Percentiles rank a stretch among this genome's conserved stretches.
phyloP scores from a whole-genome alignment of 495 filamentous ascomycete genomes.

The Penicillium chermesinum region DNA sequence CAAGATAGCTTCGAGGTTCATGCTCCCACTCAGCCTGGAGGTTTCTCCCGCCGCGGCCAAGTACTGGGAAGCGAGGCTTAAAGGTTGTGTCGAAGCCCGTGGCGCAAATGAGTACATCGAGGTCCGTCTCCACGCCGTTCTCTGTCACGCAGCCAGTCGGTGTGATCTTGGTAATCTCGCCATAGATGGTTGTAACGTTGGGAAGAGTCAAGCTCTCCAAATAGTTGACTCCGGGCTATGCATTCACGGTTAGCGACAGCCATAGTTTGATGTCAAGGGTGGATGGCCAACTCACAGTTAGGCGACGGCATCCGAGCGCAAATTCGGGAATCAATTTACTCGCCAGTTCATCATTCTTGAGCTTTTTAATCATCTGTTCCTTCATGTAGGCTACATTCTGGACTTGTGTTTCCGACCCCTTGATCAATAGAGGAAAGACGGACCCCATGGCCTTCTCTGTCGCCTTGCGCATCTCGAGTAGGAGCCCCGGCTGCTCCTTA shows the following conservation, averaged over 20 bases:
- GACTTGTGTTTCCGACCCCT: neutral
- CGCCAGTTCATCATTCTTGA: neutral
- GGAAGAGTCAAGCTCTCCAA: constrained; percentile 36
- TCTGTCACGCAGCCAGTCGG: constrained; percentile 38
- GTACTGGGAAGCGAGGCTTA: constrained; percentile 28
- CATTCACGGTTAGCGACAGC: too few relatives aligned
- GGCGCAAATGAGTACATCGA: constrained; percentile 43
- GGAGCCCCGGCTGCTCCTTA: neutral
- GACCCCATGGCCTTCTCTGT: neutral
- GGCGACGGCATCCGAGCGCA: constrained; percentile 36
- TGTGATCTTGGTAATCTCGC: constrained; percentile 37
- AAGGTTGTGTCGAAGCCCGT: constrained; percentile 48
- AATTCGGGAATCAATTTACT: constrained; percentile 23
- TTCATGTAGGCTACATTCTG: constrained; percentile 2
- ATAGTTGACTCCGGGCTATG: constrained; percentile 34
- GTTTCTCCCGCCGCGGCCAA: constrained; percentile 31
- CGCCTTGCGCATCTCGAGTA: neutral
- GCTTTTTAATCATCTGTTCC: neutral
- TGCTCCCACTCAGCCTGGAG: constrained; percentile 29
- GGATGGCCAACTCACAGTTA: too few relatives aligned
- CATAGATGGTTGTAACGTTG: constrained; percentile 42
- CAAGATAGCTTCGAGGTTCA: constrained; percentile 23
- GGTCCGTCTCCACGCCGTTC: constrained; percentile 36
- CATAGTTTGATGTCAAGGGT: too few relatives aligned
- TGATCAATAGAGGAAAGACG: neutral